These are phyloP conservation scores for Gamsiella multidivaricata DNA, from an alignment of 192 early-diverging fungal species.

Conservation along the genomic window DNA sequence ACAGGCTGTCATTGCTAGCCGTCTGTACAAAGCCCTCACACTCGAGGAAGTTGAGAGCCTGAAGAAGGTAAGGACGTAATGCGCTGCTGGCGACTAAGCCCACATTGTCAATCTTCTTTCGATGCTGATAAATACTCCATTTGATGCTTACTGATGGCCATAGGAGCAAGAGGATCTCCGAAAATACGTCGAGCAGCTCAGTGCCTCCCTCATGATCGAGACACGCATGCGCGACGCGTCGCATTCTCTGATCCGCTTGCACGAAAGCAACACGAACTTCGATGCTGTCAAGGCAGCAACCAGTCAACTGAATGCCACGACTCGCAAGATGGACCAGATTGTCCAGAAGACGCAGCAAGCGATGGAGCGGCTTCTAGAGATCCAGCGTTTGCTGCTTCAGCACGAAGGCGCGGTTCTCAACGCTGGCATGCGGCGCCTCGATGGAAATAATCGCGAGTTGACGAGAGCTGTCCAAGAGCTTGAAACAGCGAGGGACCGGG, in stretches of 20 bases:
- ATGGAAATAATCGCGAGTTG: constrained; percentile 50
- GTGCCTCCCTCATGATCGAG: constrained; percentile 56
- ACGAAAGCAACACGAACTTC: constrained; percentile 56
- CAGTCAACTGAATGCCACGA: constrained; percentile 56
- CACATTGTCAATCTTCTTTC: too few species aligned
- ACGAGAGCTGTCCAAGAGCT: constrained; percentile 29
- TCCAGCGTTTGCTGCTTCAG: constrained; percentile 55
- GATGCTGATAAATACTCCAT: too few species aligned
- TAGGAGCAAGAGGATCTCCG: constrained; percentile 60
- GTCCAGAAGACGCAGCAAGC: constrained; percentile 50
- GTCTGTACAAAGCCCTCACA: constrained; percentile 56
- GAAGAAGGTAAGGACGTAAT: constrained; percentile 53
- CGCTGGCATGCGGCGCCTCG: constrained; percentile 54
- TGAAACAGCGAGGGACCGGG: constrained; percentile 29
- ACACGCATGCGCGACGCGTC: constrained; percentile 63
- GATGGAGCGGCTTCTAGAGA: constrained; percentile 43
- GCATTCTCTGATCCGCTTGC: constrained; percentile 56
- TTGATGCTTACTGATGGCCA: too few species aligned
- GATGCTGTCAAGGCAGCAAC: constrained; percentile 50
- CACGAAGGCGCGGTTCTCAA: constrained; percentile 62
- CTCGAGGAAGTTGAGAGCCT: constrained; percentile 62
- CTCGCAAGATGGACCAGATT: constrained; percentile 58
- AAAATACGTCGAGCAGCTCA: constrained; percentile 40
- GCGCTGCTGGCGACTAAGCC: too few species aligned
- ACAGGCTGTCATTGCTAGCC: constrained; percentile 58